Base-by-base conservation (phyloP, 1,139 yeast genomes). In the Suhomyces bribrorum region DNA sequence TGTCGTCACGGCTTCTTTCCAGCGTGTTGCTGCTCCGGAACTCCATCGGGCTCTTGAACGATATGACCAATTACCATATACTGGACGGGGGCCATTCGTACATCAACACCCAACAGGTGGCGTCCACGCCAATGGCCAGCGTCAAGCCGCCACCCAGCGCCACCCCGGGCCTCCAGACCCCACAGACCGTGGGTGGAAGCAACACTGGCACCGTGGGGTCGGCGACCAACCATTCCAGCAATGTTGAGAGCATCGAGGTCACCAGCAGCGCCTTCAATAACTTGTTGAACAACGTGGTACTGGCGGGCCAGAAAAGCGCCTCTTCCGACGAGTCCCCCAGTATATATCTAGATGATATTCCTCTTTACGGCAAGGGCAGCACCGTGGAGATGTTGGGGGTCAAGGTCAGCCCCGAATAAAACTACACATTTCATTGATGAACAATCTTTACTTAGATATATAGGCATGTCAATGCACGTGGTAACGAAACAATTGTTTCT, bases 51-150 rank as follows among this genome's bases (percentile, higher is more conserved):
- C 44, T 64, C 24, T 53, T 71, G 33, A 65, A 65, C 45, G 50
- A 57, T 13, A 61, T 72, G 64, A 59, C 68, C 41, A 55, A 58
- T 28, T 68, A 56, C 47, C 63, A 59, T 41, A 54, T 63, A 12
- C 64, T 61, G 38, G 74, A 69, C 38, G 73, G 70, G 2, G 69
- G 66, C 7, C 72, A 64, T 43, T 54, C 63, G 4, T 65, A 63
- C 53, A 31, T 46, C 45, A 32, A 49, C 18, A 16, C 37, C 24
- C 25, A 16, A 13, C 29, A 35, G 9, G 25, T 29, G 31, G 31
- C 31, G 9, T 12, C 34, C 9, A 36, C 38, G 2, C 36, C 37
- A 5, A 14, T 31, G 17, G 15, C 35, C 20, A 37, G 44, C 23
- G 34, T 32, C 6, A 43, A 29, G 15, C 32, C 40, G 23, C 31